Base-by-base conservation (phyloP, 441 rosid species). In the Metrosideros polymorpha region DNA sequence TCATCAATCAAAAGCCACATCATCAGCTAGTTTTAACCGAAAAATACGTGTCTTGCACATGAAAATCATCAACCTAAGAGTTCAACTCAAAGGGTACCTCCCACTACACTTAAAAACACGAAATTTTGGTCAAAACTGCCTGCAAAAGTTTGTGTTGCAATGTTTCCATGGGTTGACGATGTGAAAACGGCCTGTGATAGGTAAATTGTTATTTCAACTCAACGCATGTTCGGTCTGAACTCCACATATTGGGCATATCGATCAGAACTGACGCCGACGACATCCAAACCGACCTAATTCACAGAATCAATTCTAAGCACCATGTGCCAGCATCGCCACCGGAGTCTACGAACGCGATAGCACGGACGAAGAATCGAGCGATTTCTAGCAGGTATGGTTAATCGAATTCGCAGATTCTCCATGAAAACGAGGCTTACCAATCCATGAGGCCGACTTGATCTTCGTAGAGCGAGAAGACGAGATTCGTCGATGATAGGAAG, bases 371-470 rank as follows among this genome's bases (percentile, higher is more conserved):
- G 82, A 39, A 22, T 22, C 82, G 29, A 39, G 82, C 49, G 82
- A 71, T 24, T 71, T 39, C 82, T 6, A 57, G 50, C 79, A 57
- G 53, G 32, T 12, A 18, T 25, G 82, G 47, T 24, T 0, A 22
- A 39, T 71, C 82, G 82, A 39, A 71, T 22, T 13, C 49, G 82
- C 49, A 71, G 82, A 71, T 71, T 71, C 47, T n/a, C 32, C 17
- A n/a, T 5, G 63, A 13, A 82, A 59, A 54, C 45, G 52, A 35
- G 84, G 83, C 84, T 85, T 89, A 96, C 99, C 99, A 98, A 89
- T 98, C 99, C 94, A 93, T 91, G 91, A 98, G 98, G 84, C 99
- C 99, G 57, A 93, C 99, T 94, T 98, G 99, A 92, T 98, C 99
- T 91, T 96, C 99, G 85, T 92, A 97, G 59, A 98, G 96, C 52